These are phyloP conservation scores for Paulownia fortunei DNA, from an alignment of 257 asterid genomes.

Conservation along the genomic window DNA sequence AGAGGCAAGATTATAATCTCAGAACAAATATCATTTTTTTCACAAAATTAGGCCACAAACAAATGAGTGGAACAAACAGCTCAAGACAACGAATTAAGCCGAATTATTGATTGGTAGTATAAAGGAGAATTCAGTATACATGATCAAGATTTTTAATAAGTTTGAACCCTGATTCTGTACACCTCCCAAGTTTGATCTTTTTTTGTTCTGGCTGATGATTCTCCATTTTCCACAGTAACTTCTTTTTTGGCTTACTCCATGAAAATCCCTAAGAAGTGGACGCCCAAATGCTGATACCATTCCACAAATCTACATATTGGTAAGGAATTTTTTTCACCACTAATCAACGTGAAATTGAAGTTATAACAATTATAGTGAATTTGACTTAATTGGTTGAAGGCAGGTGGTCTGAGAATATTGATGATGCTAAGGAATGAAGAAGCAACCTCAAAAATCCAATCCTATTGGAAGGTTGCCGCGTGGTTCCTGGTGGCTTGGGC, in stretches of 20 bases:
- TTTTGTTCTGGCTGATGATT: not conserved
- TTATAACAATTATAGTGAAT: not conserved
- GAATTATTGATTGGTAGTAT: no score
- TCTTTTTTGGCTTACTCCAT: not conserved
- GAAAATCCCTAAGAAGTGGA: not conserved
- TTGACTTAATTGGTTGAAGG: not conserved
- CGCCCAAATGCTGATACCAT: not conserved
- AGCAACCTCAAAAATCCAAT: constrained; percentile 9
- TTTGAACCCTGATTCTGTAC: no score
- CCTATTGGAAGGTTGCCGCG: not conserved
- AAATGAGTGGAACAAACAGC: no score
- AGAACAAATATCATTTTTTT: no score
- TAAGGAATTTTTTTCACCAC: no score
- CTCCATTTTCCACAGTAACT: not conserved
- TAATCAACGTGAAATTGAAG: not conserved
- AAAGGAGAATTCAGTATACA: no score
- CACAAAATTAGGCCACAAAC: no score
- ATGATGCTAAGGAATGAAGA: not conserved
- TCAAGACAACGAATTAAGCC: no score
- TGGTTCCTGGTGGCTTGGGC: not conserved
- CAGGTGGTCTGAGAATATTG: not conserved
- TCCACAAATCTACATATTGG: not conserved
- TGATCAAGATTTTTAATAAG: no score
- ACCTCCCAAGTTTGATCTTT: not conserved
- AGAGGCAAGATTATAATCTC: no score